Evolutionary conservation across 176 grass and related monocot genomes (phyloP), one percentile per base, ranked within the genome.

Genomic region (Ensete glaucum): DNA sequence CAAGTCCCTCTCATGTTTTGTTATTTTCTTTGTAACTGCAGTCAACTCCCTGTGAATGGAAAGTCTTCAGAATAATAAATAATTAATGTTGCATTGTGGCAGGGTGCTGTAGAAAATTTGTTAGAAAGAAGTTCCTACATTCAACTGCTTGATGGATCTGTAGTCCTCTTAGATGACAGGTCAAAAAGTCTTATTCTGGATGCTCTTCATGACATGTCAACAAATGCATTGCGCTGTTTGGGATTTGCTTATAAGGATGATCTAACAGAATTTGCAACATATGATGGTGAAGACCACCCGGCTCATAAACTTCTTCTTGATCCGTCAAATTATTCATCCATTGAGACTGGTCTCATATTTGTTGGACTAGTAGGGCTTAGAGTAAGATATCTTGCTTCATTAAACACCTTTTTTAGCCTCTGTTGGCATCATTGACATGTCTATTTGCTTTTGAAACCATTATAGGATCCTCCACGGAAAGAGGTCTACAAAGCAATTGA

Each of bases 191-290:
- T 54, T 69, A 76, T 98, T 74, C 78, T 91, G 64, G 22, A 78
- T 63, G 86, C 82, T 64, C 94, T 93, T 78, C 82, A 83, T 73
- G 90, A 93, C 62, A 91, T 98, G 86, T 98, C 94, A 24, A 98
- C 86, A 15, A 85, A 90, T 77, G 86, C 90, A 79, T 81, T 98
- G n/a, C 90, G 94, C 15, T 98, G 94, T 73, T 89, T 98, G 1
- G 94, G 90, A 60, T 98, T 98, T 85, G 94, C 94, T 14, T 98
- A 93, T 74, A 98, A 98, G 79, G 87, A 88, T 6, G 84, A 93
- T 84, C 69, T 93, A 60, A 75, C 78, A 19, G 89, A 93, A 74
- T 98, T 98, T 57, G 71, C 85, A 52, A 93, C 84, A 8, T 98
- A 98, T 52, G 85, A 98, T 85, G 90, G 88, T 1, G 90, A 98